phyloP scores from a whole-genome alignment of 2,329 filamentous ascomycete genomes.

The Trichoderma lentiforme region DNA sequence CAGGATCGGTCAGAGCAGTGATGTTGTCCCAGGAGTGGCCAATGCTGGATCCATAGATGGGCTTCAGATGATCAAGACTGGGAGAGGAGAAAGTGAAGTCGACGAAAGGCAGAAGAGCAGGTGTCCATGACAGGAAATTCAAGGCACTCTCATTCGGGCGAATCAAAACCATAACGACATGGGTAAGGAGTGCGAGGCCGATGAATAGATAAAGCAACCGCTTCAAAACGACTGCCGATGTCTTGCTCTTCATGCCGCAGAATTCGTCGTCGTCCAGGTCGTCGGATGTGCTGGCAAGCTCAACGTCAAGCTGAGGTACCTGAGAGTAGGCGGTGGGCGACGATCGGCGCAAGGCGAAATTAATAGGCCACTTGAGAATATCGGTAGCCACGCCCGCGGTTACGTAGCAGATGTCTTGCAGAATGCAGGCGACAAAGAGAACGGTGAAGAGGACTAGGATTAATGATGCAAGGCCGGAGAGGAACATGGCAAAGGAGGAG shows the following conservation, averaged over 20 bases:
- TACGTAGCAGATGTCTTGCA: conserved; percentile 25
- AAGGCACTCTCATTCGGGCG: conserved; percentile 34
- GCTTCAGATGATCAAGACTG: not conserved
- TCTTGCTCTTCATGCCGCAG: not conserved
- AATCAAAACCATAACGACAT: conserved; percentile 25
- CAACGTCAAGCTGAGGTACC: conserved; percentile 16
- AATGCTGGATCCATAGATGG: conserved; percentile 20
- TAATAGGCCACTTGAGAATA: conserved; percentile 23
- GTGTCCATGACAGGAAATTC: conserved; percentile 36
- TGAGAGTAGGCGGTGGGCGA: conserved; percentile 1
- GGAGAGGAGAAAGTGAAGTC: conserved; percentile 34
- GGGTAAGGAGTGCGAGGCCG: conserved; percentile 26
- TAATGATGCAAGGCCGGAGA: conserved; percentile 27
- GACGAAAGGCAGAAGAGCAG: conserved; percentile 33
- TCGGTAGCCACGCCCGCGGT: conserved; percentile 23
- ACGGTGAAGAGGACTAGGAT: conserved; percentile 17
- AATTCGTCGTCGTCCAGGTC: conserved; percentile 7
- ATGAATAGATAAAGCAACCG: conserved; percentile 24
- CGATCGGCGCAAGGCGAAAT: conserved; percentile 13
- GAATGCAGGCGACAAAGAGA: conserved; percentile 20
- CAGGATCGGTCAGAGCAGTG: conserved; percentile 21
- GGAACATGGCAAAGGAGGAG: conserved; percentile 25
- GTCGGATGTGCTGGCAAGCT: not conserved
- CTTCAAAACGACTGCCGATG: not conserved
- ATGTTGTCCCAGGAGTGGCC: conserved; percentile 23